Base-by-base conservation (phyloP, 164 flowering plant species). In the Amborella trichopoda region DNA sequence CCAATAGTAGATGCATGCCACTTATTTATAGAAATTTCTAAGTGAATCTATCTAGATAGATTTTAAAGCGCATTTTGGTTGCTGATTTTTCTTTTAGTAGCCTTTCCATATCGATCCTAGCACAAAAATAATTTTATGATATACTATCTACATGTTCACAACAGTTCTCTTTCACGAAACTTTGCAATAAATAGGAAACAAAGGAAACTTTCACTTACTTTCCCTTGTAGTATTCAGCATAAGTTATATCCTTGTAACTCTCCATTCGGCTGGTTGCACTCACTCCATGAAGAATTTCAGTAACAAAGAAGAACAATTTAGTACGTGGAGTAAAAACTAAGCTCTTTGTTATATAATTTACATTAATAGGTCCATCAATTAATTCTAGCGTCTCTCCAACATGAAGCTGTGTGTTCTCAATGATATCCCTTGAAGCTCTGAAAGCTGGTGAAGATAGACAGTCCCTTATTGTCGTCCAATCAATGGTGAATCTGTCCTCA, bases 371-470 rank as follows among this genome's bases (percentile, higher is more conserved):
- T 37, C 94, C 94, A 70, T 68, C 65, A 33, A 63, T 72, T 52
- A 85, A 79, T 58, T 64, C 62, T 62, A 93, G 61, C 23, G 46
- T 27, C 26, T 22, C 16, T 23, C 44, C 46, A 26, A 20, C 45
- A 49, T 59, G 34, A 58, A 48, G 19, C 50, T 16, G 33, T 49
- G 44, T 42, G 33, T 46, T 45, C 20, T 30, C 59, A n/a, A 22
- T 16, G 34, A 43, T 21, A 50, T 53, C 46, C 33, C 36, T 41
- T 32, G 62, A 58, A 60, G 25, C 17, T 53, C 58, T 58, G 61
- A 85, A 93, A 52, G 80, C 53, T 40, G 95, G 81, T 25, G 99
- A 93, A 28, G 89, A 80, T 33, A 93, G 66, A 60, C 93, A 85
- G 48, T 69, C 68, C 46, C 30, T 69, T 25, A 88, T 44, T 37